Evolutionary conservation across 2,329 filamentous ascomycete genomes (phyloP), one percentile per base, ranked within the genome.

Genomic region (Pezicula carpinea): DNA sequence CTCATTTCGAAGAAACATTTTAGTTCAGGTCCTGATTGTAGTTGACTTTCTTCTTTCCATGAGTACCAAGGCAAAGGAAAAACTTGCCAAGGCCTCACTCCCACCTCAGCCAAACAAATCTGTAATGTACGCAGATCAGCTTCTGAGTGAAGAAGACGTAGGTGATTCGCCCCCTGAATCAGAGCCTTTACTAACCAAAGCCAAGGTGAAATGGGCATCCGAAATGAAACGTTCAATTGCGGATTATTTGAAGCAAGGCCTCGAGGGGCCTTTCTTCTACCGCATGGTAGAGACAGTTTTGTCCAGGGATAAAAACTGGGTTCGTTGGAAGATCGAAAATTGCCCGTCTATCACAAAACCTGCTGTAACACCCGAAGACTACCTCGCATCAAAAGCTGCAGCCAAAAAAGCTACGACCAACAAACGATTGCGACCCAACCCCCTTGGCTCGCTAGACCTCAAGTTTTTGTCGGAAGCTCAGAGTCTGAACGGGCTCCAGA

Each of bases 261-360:
- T 76, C 35, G 91, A 95, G 60, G 93, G 93, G 23, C 87, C 89
- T 53, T 95, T 95, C 67, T 99, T 97, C 67, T 87, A 90, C 68
- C 85, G 93, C 33, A 95, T 97, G 81, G 90, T 99, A 26, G 92
- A 97, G 65, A 97, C 91, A 11, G 92, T 99, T 26, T 79, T 99
- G 23, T 89, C 89, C 19, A 80, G 93, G 53, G 93, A 99, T 67
- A 97, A 96, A 72, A 96, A 97, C 64, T 99, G 95, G 95, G 90
- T 95, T 38, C 85, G 90, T 53, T 99, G 93, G 93, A 99, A 99
- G 70, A 85, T 92, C 50, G 90, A 96, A 64, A 89, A 85, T 56
- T 99, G 93, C 64, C 89, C 89, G 19, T 80, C 85, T 5, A 97
- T 99, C 60, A 83, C 91, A 61, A 79, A 81, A 50, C 80, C 86